Evolutionary conservation across 352 stramenopile genomes (phyloP).

Genomic region (Pythium volutum): DNA sequence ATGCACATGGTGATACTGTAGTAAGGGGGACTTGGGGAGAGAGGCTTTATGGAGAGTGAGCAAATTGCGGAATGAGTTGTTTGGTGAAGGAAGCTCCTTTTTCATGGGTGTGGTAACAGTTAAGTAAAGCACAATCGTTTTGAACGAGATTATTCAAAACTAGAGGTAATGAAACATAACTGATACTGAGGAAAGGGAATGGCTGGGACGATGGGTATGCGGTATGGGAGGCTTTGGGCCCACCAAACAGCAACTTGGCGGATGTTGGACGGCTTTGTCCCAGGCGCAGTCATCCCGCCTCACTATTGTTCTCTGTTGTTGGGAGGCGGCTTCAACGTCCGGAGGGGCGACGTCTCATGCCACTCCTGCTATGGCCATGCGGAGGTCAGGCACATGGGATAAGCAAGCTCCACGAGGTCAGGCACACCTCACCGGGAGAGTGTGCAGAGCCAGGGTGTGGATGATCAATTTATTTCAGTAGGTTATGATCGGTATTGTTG

Average conservation of each 20-base stretch:
- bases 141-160: not conserved
- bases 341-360: constrained; percentile 33
- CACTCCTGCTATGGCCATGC: constrained; percentile 12
- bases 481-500: not conserved
- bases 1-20: constrained; percentile 41
- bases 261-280: not conserved
- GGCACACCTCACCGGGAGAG: constrained; percentile 15
- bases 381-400: not conserved
- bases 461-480: not conserved
- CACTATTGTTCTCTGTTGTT: constrained; percentile 36
- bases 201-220: not conserved
- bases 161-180: not conserved
- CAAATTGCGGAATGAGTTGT: not conserved
- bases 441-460: not conserved
- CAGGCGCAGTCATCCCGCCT: not conserved
- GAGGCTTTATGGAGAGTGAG: no score
- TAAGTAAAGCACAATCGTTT: not conserved
- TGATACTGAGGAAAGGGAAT: not conserved
- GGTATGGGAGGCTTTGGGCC: not conserved
- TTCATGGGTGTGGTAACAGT: not conserved
- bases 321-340: constrained; percentile 56
- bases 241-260: not conserved
- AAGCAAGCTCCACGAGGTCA: constrained; percentile 12
- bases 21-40: constrained; percentile 19
- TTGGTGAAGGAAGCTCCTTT: not conserved